A percentile compares a stretch with the other conserved stretches of the same genome.
Conservation (phyloP, 768 basidiomycete species). For the Pleurotus eryngii region DNA sequence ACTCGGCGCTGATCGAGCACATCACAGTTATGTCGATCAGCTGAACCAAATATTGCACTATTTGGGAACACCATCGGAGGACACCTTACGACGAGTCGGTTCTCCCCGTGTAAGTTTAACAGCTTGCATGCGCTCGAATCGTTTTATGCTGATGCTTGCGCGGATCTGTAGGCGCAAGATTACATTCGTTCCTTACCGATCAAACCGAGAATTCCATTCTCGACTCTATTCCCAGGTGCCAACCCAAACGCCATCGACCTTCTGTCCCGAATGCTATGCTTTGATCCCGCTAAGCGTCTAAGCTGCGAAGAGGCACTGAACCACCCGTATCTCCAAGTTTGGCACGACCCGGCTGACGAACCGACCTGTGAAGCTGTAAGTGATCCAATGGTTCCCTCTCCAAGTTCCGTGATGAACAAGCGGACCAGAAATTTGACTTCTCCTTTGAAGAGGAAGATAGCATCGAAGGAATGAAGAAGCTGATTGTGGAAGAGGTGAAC, state of each 20-base stretch:
- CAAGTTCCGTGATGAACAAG: neutral
- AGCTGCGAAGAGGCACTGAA: slow-evolving; percentile 94
- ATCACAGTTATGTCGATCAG: slow-evolving; percentile 89
- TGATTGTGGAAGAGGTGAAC: slow-evolving; percentile 92
- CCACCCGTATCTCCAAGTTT: slow-evolving; percentile 93
- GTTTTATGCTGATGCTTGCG: neutral
- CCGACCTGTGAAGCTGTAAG: slow-evolving; percentile 76
- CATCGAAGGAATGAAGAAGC: slow-evolving; percentile 94
- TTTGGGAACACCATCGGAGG: slow-evolving; percentile 96
- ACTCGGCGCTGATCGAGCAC: slow-evolving; percentile 7
- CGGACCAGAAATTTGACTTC: slow-evolving; percentile 84
- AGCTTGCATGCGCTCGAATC: neutral
- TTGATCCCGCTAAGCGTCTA: slow-evolving; percentile 95
- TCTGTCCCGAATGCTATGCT: slow-evolving; percentile 86
- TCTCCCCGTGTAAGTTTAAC: slow-evolving; percentile 73
- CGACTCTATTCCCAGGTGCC: slow-evolving; percentile 88
- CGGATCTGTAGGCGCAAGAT: slow-evolving; percentile 73
- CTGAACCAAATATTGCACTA: slow-evolving; percentile 97
- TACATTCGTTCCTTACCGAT: slow-evolving; percentile 98
- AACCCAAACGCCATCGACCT: slow-evolving; percentile 94
- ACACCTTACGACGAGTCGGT: slow-evolving; percentile 93
- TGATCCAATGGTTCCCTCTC: slow-evolving; percentile 2
- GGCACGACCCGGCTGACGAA: slow-evolving; percentile 97
- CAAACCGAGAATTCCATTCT: slow-evolving; percentile 91
- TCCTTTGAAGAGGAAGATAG: slow-evolving; percentile 94